Percentiles rank a stretch among this genome's conserved stretches.
These are phyloP conservation scores for Carnegiea gigantea DNA, from an alignment of 179 eudicot genomes.

Conservation along the genomic window DNA sequence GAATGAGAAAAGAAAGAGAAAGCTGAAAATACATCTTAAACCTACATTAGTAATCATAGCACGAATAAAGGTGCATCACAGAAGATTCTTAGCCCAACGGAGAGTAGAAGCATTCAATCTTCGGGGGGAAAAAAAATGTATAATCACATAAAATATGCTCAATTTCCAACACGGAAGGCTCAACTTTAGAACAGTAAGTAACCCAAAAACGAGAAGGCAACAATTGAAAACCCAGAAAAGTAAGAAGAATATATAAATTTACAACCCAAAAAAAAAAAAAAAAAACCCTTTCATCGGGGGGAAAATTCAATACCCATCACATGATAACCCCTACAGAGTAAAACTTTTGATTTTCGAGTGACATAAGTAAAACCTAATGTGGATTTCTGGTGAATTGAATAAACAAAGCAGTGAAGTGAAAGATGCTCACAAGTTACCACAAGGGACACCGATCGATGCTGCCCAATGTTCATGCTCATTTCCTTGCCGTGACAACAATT, in stretches of 20 bases:
- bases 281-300: neutral
- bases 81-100: slow-evolving; percentile 34
- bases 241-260: neutral
- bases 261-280: neutral
- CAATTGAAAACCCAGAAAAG: neutral
- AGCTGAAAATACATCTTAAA: neutral
- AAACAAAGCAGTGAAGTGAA: no score
- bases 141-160: neutral
- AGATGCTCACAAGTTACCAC: neutral
- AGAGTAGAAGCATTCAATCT: neutral
- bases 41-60: neutral
- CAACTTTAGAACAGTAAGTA: neutral
- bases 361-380: no score
- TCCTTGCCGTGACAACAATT: neutral
- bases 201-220: slow-evolving; percentile 5
- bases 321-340: neutral
- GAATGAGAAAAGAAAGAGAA: neutral
- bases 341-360: neutral
- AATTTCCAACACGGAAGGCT: neutral
- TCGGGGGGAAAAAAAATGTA: neutral
- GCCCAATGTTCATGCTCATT: neutral
- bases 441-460: no score
- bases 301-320: neutral
- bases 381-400: no score
- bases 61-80: neutral